phyloP scores from a whole-genome alignment of 345 rosid species.

The Chamaenerion angustifolium region DNA sequence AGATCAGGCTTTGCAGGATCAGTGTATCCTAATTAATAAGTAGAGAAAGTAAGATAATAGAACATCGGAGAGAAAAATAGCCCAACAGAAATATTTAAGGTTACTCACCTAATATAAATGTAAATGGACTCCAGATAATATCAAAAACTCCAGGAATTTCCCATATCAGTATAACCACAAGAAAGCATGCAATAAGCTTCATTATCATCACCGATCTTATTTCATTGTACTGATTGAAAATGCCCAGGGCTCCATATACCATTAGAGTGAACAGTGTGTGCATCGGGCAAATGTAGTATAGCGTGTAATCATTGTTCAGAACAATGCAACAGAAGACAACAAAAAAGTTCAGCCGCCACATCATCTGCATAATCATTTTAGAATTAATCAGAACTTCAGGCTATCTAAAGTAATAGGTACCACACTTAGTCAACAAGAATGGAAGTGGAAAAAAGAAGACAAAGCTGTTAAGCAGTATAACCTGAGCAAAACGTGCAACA shows the following conservation, averaged over 20 bases:
- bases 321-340: conserved; percentile 82
- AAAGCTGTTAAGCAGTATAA: conserved; percentile 11
- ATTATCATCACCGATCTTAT: conserved; percentile 74
- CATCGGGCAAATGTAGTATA: conserved; percentile 97
- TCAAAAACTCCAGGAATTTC: conserved; percentile 85
- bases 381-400: conserved; percentile 3
- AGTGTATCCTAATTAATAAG: conserved; percentile 43
- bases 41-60: background rate
- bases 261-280: conserved; percentile 93
- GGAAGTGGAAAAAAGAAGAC: background rate
- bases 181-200: conserved; percentile 76
- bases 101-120: conserved; percentile 53
- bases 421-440: too few relatives aligned
- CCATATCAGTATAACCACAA: conserved; percentile 79
- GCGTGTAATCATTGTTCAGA: conserved; percentile 88
- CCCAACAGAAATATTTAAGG: background rate
- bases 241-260: conserved; percentile 93
- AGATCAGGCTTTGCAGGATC: conserved; percentile 94
- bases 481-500: conserved; percentile 86
- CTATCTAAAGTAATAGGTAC: background rate
- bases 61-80: conserved; percentile 1
- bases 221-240: conserved; percentile 73
- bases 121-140: conserved; percentile 70
- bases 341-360: conserved; percentile 96
- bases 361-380: conserved; percentile 60